Conservation (phyloP, 108 stramenopile genomes). For the Stephanodiscus minutulus region DNA sequence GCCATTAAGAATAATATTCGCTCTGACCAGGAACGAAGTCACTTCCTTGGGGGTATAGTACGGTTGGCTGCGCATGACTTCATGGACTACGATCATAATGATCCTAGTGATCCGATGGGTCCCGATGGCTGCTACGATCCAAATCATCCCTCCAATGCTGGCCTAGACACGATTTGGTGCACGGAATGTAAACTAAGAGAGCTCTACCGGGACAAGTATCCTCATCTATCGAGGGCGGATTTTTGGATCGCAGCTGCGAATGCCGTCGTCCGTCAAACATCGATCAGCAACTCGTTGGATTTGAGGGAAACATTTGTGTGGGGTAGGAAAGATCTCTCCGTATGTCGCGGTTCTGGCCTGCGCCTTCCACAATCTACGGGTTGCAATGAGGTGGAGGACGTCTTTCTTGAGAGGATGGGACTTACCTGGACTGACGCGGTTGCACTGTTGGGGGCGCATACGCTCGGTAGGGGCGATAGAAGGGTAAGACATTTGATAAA, state of each 20-base stretch:
- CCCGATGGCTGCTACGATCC: constrained; percentile 49
- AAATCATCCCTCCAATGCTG: constrained; percentile 35
- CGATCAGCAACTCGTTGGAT: constrained; percentile 33
- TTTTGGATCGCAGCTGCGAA: constrained; percentile 49
- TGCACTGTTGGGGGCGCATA: constrained; percentile 51
- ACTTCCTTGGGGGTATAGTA: constrained; percentile 49
- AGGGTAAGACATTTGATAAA: constrained; percentile 13
- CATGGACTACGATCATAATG: constrained; percentile 41
- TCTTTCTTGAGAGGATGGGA: constrained; percentile 39
- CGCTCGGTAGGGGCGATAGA: constrained; percentile 34
- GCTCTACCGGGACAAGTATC: constrained; percentile 35
- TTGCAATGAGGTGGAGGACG: constrained; percentile 36
- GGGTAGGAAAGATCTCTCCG: constrained; percentile 29
- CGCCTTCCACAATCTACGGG: constrained; percentile 33
- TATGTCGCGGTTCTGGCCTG: constrained; percentile 23
- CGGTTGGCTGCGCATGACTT: constrained; percentile 51
- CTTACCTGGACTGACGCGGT: constrained; percentile 52
- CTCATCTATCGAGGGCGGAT: constrained; percentile 17
- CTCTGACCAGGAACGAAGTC: constrained; percentile 22
- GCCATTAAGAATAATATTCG: constrained; percentile 23
- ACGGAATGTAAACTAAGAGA: constrained; percentile 21
- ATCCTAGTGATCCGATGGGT: constrained; percentile 13
- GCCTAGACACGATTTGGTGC: constrained; percentile 46
- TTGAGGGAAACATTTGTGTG: constrained; percentile 40
- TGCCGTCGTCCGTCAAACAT: constrained; percentile 42